phyloP scores from a whole-genome alignment of 106 monocot genomes.

The Allium fistulosum region DNA sequence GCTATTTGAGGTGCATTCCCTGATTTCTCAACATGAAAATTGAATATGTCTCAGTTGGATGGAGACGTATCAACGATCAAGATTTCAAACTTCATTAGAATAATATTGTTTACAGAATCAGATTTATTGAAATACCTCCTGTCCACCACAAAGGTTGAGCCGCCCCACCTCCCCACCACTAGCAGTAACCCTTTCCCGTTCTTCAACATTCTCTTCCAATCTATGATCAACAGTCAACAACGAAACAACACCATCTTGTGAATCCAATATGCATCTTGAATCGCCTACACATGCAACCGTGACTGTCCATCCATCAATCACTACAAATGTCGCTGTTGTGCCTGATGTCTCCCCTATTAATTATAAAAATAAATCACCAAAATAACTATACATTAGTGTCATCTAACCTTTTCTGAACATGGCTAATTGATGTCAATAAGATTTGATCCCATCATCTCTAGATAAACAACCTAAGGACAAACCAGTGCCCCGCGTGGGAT shows the following conservation, averaged over 20 bases:
- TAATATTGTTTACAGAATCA: neutral
- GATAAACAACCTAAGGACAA: no score
- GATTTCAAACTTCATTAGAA: no score
- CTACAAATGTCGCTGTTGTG: conserved; percentile 20
- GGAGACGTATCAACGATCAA: no score
- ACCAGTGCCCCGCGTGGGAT: no score
- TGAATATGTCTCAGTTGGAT: no score
- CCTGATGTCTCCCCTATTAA: conserved; percentile 44
- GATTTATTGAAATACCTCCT: conserved; percentile 42
- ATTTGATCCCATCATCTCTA: no score
- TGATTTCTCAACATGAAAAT: no score
- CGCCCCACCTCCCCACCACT: conserved; percentile 96
- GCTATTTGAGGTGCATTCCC: no score
- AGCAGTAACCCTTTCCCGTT: conserved; percentile 87
- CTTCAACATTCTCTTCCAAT: conserved; percentile 90
- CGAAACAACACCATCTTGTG: conserved; percentile 60
- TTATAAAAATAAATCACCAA: conserved; percentile 25
- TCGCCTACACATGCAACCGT: conserved; percentile 96
- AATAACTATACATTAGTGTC: conserved; percentile 7
- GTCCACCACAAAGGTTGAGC: conserved; percentile 64
- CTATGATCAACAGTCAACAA: conserved; percentile 84
- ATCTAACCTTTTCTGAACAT: neutral
- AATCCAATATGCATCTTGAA: conserved; percentile 88
- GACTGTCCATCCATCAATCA: conserved; percentile 84
- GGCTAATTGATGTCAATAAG: no score